phyloP scores from a whole-genome alignment of 495 filamentous ascomycete species.

The Podospora pseudoanserina region DNA sequence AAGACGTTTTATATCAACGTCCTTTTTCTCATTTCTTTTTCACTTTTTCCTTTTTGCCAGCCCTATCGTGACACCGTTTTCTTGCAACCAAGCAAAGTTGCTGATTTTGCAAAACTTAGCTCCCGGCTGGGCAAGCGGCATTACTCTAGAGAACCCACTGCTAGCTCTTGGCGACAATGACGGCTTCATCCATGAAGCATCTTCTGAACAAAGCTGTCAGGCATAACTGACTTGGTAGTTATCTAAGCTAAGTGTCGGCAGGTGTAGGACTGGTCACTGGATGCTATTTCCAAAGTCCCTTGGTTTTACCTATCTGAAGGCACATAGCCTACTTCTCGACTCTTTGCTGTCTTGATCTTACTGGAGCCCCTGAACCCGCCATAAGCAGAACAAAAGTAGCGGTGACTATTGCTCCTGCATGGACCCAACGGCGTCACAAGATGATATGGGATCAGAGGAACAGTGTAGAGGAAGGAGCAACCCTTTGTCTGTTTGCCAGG shows the following conservation, averaged over 20 bases:
- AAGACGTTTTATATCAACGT: background rate
- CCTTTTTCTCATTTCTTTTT: background rate
- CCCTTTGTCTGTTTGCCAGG: background rate
- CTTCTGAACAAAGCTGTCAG: background rate
- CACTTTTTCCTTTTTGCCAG: background rate
- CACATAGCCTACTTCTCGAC: background rate
- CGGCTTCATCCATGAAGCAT: background rate
- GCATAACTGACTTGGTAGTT: too few relatives aligned
- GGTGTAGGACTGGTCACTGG: too few relatives aligned
- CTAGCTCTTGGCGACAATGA: background rate
- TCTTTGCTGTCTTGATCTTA: background rate
- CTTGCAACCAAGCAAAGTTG: background rate
- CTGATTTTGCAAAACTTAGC: background rate
- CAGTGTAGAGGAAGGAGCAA: background rate
- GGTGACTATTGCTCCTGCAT: background rate
- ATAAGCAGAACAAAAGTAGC: background rate
- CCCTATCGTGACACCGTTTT: background rate
- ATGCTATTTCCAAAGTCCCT: too few relatives aligned
- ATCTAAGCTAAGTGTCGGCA: too few relatives aligned
- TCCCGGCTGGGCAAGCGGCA: conserved; percentile 1
- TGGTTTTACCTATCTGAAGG: too few relatives aligned
- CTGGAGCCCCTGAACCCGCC: background rate
- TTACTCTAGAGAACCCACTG: background rate
- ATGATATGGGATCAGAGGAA: background rate
- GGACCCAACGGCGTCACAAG: background rate